Evolutionary conservation across 192 early-diverging fungal species (phyloP), one percentile per base, ranked within the genome.

Genomic region (Jimgerdemannia flammicorona): DNA sequence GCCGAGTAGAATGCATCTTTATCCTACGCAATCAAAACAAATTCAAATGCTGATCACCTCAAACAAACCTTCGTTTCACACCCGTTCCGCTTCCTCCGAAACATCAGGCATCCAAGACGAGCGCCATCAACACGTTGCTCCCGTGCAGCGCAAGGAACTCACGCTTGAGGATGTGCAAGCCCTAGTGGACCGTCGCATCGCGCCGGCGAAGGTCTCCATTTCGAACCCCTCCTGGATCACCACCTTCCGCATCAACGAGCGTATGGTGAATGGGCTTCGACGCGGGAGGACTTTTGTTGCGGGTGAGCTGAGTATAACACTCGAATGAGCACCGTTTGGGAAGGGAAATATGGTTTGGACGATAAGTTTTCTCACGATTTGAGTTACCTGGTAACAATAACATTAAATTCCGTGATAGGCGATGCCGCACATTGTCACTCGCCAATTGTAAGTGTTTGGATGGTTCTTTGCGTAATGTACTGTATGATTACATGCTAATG

Each of bases 361-460:
- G 29, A 29, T 29, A 29, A 29, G 29, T 29, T 29, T 29, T 29
- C 29, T 29, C 29, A 29, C 29, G 29, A 29, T 29, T 29, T 29
- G 29, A 29, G 29, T 29, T 29, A 29, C 29, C 29, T 29, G 29
- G 29, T 29, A 1, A 29, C 29, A 29, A 29, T 29, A 29, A 29
- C 29, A 29, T 29, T 29, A 29, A 29, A 29, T 29, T 29, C 29
- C 4, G 14, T 3, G 11, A 0, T 77, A 78, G 81, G 67, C 18
- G 67, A 83, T 79, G 77, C 81, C 54, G 77, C 78, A 3, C 80
- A 79, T 59, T 81, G 80, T 69, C 80, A 81, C 43, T 81, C 77
- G 4, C 82, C 82, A 2, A 72, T 77, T 14, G 78, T 76, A 18
- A 54, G 44, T 39, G 42, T 39, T 14, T 7, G 6, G 14, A 29